Conservation (phyloP, 768 basidiomycete species). For the Sistotremastrum niveocremeum region DNA sequence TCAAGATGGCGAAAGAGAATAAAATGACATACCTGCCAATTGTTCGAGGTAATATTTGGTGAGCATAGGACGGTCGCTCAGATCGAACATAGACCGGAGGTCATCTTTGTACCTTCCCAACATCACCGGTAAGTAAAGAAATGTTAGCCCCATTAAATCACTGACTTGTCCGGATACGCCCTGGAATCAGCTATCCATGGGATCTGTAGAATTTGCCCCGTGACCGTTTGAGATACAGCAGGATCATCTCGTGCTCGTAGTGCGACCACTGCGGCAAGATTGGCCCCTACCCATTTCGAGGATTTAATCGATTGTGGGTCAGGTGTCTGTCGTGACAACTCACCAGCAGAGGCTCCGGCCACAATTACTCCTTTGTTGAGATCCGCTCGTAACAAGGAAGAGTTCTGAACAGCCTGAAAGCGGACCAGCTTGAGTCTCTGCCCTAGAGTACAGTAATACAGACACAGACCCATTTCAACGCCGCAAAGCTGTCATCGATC, state of each 20-base stretch:
- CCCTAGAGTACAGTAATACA: not conserved
- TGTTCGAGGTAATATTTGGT: not conserved
- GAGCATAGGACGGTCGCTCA: conserved; percentile 9
- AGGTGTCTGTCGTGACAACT: too few relatives aligned
- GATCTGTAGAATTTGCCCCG: conserved; percentile 13
- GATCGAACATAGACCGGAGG: conserved; percentile 11
- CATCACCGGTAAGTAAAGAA: not conserved
- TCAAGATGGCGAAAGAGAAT: conserved; percentile 1
- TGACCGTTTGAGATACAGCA: conserved; percentile 10
- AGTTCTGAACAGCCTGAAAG: conserved; percentile 5
- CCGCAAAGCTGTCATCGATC: conserved; percentile 11
- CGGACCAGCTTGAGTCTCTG: not conserved
- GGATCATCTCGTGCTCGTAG: conserved; percentile 13
- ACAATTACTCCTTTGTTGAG: conserved; percentile 14
- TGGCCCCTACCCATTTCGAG: not conserved
- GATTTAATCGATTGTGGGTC: too few relatives aligned
- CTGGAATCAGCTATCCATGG: conserved; percentile 11
- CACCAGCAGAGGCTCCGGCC: conserved; percentile 13
- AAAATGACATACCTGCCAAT: conserved; percentile 1
- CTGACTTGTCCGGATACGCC: conserved; percentile 11
- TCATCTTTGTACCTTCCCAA: conserved; percentile 8
- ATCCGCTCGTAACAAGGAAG: conserved; percentile 4
- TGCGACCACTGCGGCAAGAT: conserved; percentile 11
- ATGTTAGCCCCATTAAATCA: not conserved
- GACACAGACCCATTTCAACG: conserved; percentile 14